A percentile compares a stretch with the other conserved stretches of the same genome.
These are phyloP conservation scores for Lepiota venenata DNA, from an alignment of 768 basidiomycete genomes.

Conservation along the genomic window DNA sequence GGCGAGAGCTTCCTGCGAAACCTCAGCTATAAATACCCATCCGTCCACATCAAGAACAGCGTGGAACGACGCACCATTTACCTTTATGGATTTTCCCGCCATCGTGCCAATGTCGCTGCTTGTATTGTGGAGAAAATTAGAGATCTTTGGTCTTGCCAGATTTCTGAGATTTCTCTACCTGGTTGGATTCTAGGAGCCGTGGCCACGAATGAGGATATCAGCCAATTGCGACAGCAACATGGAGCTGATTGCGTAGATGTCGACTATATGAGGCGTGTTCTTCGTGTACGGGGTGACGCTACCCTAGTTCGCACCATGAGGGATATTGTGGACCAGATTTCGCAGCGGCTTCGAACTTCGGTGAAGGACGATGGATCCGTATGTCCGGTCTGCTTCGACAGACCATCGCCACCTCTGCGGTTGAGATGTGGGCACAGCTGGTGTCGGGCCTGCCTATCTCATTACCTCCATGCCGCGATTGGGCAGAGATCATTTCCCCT, in stretches of 20 bases:
- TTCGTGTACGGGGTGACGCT: constrained; percentile 58
- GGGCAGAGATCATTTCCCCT: constrained; percentile 65
- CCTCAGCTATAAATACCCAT: constrained; percentile 34
- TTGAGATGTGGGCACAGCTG: constrained; percentile 66
- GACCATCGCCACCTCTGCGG: constrained; percentile 45
- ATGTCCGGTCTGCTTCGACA: constrained; percentile 73
- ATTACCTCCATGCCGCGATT: constrained; percentile 56
- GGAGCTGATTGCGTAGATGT: constrained; percentile 57
- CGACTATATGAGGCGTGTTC: constrained; percentile 36
- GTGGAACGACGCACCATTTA: constrained; percentile 39
- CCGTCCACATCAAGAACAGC: constrained; percentile 43
- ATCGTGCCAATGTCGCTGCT: constrained; percentile 37
- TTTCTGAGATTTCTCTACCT: constrained; percentile 43
- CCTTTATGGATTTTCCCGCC: constrained; percentile 46
- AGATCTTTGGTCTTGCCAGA: constrained; percentile 38
- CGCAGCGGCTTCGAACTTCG: constrained; percentile 31
- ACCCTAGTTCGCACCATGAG: constrained; percentile 25
- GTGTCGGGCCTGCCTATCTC: constrained; percentile 59
- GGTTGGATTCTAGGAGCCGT: constrained; percentile 37
- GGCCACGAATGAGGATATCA: constrained; percentile 45
- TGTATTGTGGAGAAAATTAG: constrained; percentile 45
- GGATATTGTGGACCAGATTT: constrained; percentile 29
- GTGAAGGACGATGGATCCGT: constrained; percentile 7
- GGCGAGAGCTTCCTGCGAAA: constrained; percentile 44
- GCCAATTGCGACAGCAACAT: constrained; percentile 41